Conservation (phyloP, 805 yeast genomes). For the Metschnikowia santaceciliae region DNA sequence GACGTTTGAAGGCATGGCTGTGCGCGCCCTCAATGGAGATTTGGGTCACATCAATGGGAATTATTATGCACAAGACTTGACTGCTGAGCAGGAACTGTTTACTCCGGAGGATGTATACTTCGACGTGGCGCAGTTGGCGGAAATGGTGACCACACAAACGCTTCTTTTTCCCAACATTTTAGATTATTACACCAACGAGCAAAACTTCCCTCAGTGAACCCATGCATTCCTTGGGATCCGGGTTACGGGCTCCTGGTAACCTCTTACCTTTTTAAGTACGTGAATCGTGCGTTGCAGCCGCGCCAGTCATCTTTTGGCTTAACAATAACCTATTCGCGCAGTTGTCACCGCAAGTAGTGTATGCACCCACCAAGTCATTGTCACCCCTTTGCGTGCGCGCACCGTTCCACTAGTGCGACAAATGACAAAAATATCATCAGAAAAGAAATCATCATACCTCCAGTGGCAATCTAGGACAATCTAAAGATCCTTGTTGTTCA, state of each 20-base stretch:
- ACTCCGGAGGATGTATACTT: conserved; percentile 12
- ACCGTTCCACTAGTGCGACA: conserved; percentile 4
- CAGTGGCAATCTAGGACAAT: background rate
- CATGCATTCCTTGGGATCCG: background rate
- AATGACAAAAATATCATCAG: background rate
- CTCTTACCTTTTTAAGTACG: background rate
- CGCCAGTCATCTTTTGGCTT: background rate
- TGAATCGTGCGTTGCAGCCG: background rate
- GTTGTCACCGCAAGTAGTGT: background rate
- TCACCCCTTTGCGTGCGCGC: conserved; percentile 10
- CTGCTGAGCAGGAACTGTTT: background rate
- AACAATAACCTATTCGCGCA: background rate
- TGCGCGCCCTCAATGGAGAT: conserved; percentile 3
- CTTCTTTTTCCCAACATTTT: conserved; percentile 15
- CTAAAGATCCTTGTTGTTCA: background rate
- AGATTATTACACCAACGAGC: conserved; percentile 12
- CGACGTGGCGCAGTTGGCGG: conserved; percentile 17
- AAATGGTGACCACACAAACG: conserved; percentile 14
- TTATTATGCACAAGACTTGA: background rate
- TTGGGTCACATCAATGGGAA: background rate
- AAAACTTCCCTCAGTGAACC: background rate
- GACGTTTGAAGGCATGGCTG: conserved; percentile 5
- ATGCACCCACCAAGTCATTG: conserved; percentile 4
- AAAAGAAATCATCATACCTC: background rate
- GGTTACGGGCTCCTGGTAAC: background rate